Evolutionary conservation across 106 monocot species (phyloP).

Genomic region (Dioscorea alata): DNA sequence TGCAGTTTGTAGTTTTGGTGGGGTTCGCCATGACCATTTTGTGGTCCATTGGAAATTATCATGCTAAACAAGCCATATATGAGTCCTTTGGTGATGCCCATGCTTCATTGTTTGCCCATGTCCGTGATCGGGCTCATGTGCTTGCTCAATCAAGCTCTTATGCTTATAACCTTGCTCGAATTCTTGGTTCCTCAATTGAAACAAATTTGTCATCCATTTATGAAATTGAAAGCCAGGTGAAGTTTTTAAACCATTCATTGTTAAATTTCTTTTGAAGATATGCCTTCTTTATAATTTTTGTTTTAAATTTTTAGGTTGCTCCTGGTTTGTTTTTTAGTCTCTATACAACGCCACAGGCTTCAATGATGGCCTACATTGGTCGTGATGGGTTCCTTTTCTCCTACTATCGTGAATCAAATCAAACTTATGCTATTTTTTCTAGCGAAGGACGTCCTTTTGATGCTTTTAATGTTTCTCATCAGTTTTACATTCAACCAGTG

Average conservation of each 20-base stretch:
- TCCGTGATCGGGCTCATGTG: no score
- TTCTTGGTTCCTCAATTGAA: background rate
- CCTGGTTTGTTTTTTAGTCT: slow-evolving; percentile 9
- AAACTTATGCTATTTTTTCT: slow-evolving; percentile 3
- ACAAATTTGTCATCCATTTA: background rate
- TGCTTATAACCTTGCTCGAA: background rate
- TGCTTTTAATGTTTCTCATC: slow-evolving; percentile 2
- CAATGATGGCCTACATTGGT: slow-evolving; percentile 14
- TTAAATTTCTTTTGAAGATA: background rate
- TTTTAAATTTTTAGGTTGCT: slow-evolving; percentile 9
- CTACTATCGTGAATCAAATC: slow-evolving; percentile 2
- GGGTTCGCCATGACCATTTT: no score
- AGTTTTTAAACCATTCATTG: background rate
- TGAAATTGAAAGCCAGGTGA: slow-evolving; percentile 3
- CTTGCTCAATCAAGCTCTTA: no score
- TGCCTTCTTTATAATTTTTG: background rate
- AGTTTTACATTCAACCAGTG: slow-evolving; percentile 4
- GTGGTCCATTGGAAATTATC: no score
- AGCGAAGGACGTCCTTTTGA: background rate
- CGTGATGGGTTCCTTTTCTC: slow-evolving; percentile 1
- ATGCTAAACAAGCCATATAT: no score
- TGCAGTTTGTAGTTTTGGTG: no score
- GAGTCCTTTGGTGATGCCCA: no score
- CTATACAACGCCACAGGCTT: background rate
- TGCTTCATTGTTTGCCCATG: no score